Evolutionary conservation across 345 rosid species (phyloP).

Genomic region (Lepidium aucheri): DNA sequence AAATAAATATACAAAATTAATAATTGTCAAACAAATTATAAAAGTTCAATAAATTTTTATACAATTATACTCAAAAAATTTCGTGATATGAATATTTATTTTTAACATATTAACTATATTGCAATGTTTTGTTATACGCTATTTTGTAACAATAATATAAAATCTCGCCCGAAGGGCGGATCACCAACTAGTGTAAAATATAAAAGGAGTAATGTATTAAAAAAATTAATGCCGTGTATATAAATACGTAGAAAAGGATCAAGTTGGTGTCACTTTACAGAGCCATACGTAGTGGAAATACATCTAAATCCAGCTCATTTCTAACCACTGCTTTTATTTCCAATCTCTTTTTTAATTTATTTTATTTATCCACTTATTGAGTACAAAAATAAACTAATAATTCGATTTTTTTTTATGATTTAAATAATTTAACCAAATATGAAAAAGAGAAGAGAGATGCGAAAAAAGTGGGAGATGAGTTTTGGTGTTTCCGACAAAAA

Average conservation of each 20-base stretch:
- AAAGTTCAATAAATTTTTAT: no score
- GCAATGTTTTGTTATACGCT: no score
- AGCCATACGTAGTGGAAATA: constrained; percentile 29
- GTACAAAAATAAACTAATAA: background rate
- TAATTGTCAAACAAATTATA: no score
- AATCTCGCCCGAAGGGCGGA: no score
- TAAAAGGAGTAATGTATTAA: background rate
- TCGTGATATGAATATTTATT: no score
- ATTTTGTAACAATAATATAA: no score
- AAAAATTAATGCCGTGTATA: background rate
- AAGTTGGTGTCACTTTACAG: constrained; percentile 30
- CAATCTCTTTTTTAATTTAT: background rate
- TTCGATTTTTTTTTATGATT: background rate
- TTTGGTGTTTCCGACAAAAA: constrained; percentile 29
- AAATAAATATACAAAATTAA: no score
- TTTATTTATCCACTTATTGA: constrained; percentile 1
- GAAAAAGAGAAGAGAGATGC: background rate
- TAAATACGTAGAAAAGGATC: constrained; percentile 24
- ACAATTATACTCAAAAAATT: no score
- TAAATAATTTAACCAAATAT: background rate
- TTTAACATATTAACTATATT: no score
- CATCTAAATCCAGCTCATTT: constrained; percentile 32
- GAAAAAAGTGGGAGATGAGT: constrained; percentile 24
- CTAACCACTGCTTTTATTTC: constrained; percentile 29
- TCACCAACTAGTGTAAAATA: no score